phyloP scores from a whole-genome alignment of 495 filamentous ascomycete species.

The Stereocaulon alpinum region DNA sequence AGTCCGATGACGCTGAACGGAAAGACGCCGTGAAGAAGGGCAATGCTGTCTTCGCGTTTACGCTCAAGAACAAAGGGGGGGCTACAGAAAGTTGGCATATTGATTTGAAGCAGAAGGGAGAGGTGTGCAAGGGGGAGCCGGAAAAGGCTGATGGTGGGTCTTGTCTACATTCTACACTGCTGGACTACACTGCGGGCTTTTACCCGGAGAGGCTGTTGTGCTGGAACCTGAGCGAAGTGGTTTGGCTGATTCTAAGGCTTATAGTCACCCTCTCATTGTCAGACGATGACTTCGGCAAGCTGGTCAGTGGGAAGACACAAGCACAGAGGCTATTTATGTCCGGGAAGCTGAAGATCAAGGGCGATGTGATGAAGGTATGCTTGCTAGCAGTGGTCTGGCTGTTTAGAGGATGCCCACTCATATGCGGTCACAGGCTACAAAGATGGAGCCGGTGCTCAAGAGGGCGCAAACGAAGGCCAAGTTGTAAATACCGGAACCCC shows the following conservation, averaged over 20 bases:
- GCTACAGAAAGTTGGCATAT: constrained; percentile 83
- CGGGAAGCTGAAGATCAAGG: constrained; percentile 95
- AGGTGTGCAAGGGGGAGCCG: constrained; percentile 61
- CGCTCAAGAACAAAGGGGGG: constrained; percentile 73
- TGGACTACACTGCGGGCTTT: neutral
- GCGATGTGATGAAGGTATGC: constrained; percentile 67
- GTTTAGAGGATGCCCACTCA: neutral
- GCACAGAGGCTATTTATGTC: constrained; percentile 94
- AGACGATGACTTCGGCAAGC: constrained; percentile 73
- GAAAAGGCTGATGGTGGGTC: constrained; percentile 72
- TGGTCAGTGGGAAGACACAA: constrained; percentile 82
- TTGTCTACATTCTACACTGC: neutral
- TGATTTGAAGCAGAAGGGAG: constrained; percentile 84
- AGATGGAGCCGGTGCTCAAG: constrained; percentile 88
- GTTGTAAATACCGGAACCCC: constrained; percentile 44
- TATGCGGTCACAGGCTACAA: constrained; percentile 66
- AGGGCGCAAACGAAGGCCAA: constrained; percentile 82
- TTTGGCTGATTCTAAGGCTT: neutral
- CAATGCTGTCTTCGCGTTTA: constrained; percentile 83
- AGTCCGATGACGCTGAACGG: constrained; percentile 57
- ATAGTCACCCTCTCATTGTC: constrained; percentile 74
- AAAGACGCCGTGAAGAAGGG: constrained; percentile 82
- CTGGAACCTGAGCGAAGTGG: neutral
- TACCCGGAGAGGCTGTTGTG: too few species aligned
- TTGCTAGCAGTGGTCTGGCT: neutral